phyloP scores from a whole-genome alignment of 2,329 filamentous ascomycete species.

The Emmonsiellopsis sp. region DNA sequence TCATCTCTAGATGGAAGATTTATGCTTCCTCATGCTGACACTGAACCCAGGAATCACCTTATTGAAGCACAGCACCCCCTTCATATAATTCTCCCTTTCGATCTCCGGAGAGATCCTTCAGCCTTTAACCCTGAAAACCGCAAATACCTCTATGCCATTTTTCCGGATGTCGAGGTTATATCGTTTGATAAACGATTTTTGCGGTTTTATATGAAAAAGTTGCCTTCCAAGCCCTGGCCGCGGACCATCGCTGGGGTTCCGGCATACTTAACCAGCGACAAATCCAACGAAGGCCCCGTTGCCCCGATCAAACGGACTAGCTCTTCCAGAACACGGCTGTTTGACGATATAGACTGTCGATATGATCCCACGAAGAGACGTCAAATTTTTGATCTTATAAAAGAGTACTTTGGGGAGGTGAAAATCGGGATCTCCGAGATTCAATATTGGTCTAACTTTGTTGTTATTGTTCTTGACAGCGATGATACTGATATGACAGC shows the following conservation, averaged over 20 bases:
- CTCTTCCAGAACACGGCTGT: constrained; percentile 1
- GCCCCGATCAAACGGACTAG: constrained; percentile 3
- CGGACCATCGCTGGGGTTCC: constrained; percentile 6
- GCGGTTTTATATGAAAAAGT: not conserved
- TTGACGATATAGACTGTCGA: constrained; percentile 4
- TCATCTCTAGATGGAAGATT: too few relatives aligned
- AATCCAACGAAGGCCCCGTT: constrained; percentile 4
- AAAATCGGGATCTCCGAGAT: constrained; percentile 11
- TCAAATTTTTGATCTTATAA: constrained; percentile 6
- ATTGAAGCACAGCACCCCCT: not conserved
- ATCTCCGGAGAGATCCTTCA: not conserved
- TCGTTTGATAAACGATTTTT: not conserved
- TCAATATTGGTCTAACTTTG: constrained; percentile 9
- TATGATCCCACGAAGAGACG: constrained; percentile 1
- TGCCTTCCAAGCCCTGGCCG: constrained; percentile 8
- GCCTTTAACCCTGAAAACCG: not conserved
- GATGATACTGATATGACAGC: constrained; percentile 2
- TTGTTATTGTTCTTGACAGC: constrained; percentile 11
- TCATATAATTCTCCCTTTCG: not conserved
- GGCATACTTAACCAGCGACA: constrained; percentile 8
- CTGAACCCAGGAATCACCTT: too few relatives aligned
- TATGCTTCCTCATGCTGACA: too few relatives aligned
- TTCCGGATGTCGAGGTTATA: not conserved
- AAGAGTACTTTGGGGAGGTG: constrained; percentile 6
- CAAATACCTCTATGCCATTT: not conserved